Base-by-base conservation (phyloP, 2,329 filamentous ascomycete species). In the Colletotrichum musae region DNA sequence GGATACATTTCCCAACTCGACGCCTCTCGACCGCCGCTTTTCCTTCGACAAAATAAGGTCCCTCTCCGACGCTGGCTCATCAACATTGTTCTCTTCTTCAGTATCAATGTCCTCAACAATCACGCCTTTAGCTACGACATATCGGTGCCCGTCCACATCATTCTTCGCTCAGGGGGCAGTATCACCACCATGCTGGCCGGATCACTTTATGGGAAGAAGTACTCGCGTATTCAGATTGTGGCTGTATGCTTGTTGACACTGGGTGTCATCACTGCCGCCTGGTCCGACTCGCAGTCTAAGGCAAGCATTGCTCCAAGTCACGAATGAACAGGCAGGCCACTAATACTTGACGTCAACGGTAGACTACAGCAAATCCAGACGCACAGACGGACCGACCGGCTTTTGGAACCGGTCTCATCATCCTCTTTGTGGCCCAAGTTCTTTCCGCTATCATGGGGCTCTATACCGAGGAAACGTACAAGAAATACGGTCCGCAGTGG, bases 51-150 rank as follows among this genome's bases (percentile, higher is more conserved):
- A 18, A 94, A 95, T 73, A 90, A 89, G 59, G 94, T 98, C 4
- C 96, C 96, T 0, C 84, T 98, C 63, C 87, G 87, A 56, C 92
- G 94, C 77, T 98, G 96, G 95, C 78, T 93, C 58, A 85, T 95
- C 76, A 98, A 97, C 77, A 97, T 97, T 50, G 84, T 92, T 4
- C 88, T 98, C 74, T 98, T 98, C 82, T 96, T 97, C 79, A 88
- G 89, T 71, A 96, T 99, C 81, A 99, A 98, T 76, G 90, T 98
- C 67, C 83, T 99, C 77, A 99, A 99, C 82, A 99, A 99, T 76
- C 95, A 95, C 85, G 96, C 95, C 6, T 99, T 99, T 80, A 95
- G 94, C 71, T 99, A 98, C 82, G 91, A 94, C 74, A 98, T 99
- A 65, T 97, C 94, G 6, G 94, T 99, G 0, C 96, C 96, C 1